Base-by-base conservation (phyloP, 2,329 filamentous ascomycete species). In the Colletotrichum sp. region DNA sequence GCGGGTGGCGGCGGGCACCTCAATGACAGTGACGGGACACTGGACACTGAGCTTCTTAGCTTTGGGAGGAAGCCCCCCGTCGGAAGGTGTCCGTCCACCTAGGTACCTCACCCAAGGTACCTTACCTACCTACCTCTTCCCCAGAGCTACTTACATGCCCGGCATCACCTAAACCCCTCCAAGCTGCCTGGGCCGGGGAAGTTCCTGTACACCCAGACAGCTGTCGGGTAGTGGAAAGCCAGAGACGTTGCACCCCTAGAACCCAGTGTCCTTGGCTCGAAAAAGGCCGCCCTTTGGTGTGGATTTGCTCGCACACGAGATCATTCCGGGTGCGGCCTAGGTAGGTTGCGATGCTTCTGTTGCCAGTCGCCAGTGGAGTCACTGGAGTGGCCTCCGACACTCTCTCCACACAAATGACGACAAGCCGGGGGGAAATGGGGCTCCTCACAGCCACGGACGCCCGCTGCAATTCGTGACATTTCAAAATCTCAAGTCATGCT, bases 381-480 rank as follows among this genome's bases (percentile, higher is more conserved):
- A 32, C 65, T 63, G 71, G 44, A 73, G 55, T 39, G 57, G n/a
- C 59, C 16, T 68, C 64, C 64, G 36, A 34, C n/a, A n/a, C 57
- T 16, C 26, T 28, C 67, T 71, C 66, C 71, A 71, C 66, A 59
- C 67, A n/a, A 39, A 71, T 71, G 71, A 74, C 44, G 67, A 74
- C 71, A 74, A 71, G 6, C 67, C 32, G 65, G 71, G 64, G 49
- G 26, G 28, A 8, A 57, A 62, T 18, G 30, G 59, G 32, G 71
- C 18, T 26, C 15, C 26, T n/a, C 21, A 68, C 24, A 49, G n/a
- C 44, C 44, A 49, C 15, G 26, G 28, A 49, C n/a, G 59, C 39
- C 44, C 28, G 59, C 60, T 39, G 10, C 44, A 21, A 64, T 18
- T 44, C 16, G 28, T 39, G 16, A 12, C 60, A 36, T 6, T 6